Evolutionary conservation across 169 alveolate species (phyloP), one percentile per base, ranked within the genome.

Genomic region (Eimeria necatrix): DNA sequence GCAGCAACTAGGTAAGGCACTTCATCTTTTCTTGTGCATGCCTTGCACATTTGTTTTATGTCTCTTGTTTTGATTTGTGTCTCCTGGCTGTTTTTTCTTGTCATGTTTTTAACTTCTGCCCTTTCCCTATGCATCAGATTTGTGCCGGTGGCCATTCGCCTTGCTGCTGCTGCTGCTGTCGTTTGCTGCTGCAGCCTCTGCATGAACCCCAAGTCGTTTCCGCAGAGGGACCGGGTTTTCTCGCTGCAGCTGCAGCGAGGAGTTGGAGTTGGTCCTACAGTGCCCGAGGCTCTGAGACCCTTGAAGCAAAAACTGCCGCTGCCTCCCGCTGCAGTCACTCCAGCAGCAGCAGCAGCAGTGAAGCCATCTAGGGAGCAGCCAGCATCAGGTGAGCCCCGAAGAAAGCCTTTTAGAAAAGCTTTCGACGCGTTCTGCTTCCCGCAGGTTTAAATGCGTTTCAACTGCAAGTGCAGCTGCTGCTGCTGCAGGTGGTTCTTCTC

Each of bases 201-300:
- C 32, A 68, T 68, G 32, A 68, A 68, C 78, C 78, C 78, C 78
- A 68, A 68, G n/a, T 68, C 78, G 41, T 68, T n/a, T 24, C n/a
- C 78, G n/a, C 78, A 14, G n/a, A 68, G 78, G n/a, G 78, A 68
- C 32, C n/a, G 78, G 78, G 78, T 3, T 14, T 14, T 68, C 32
- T 0, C 78, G 41, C 78, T 24, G n/a, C 32, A 14, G 78, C 46
- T n/a, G 78, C 78, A 18, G 78, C 46, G 32, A 68, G 78, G 78
- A 1, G 46, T n/a, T 18, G 78, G n/a, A 10, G 78, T 16, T 18
- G 78, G 32, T 10, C 78, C n/a, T 24, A 68, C 78, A 68, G 78
- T n/a, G n/a, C 78, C 46, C 9, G 78, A 68, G 78, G 78, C 32
- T 10, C 32, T 68, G 78, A 68, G 78, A 24, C 78, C 78, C 9